Evolutionary conservation across 768 basidiomycete genomes (phyloP), one percentile per base, ranked within the genome.

Genomic region (Astraeus odoratus): DNA sequence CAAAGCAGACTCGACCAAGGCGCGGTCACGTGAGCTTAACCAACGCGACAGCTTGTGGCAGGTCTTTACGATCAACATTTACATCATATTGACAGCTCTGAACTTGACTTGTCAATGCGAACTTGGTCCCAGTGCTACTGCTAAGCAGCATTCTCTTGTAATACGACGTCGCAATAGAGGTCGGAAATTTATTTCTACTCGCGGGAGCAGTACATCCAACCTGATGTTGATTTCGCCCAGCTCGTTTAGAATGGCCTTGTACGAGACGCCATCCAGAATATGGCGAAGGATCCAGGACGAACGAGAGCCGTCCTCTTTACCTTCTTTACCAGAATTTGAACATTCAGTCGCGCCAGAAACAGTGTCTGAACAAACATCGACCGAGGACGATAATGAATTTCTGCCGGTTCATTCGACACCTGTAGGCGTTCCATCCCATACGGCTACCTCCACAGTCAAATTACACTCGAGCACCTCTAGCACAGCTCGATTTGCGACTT

Each of bases 261-360:
- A 80, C 22, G 88, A 92, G 64, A 92, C 88, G 13, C 88, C 88
- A 0, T 91, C 89, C 20, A 73, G 87, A 35, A 81, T 92, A 57
- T 86, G 83, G 83, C 75, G 88, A 23, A 76, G 89, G 37, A 89
- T 92, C 41, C 79, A 91, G 61, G 83, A 88, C 53, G 77, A 80
- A 48, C 64, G 70, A 51, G 86, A 88, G 51, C 83, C 90, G 71
- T 84, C 89, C 8, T 91, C 88, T 24, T 68, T 92, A 2, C 88
- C 88, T 2, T 86, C 86, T 3, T 63, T 90, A 10, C 84, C 86
- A 6, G 70, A 57, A 1, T 81, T 85, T 56, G 86, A 89, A 24
- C 78, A 84, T 53, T 83, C 81, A 16, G 68, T 60, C 4, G 68
- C 69, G 45, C 64, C 60, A 22, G 67, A 70, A 40, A 57, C 59